A percentile compares a stretch with the other conserved stretches of the same genome.
Evolutionary conservation across 495 filamentous ascomycete species (phyloP).

Genomic region (Bombardia bombarda): DNA sequence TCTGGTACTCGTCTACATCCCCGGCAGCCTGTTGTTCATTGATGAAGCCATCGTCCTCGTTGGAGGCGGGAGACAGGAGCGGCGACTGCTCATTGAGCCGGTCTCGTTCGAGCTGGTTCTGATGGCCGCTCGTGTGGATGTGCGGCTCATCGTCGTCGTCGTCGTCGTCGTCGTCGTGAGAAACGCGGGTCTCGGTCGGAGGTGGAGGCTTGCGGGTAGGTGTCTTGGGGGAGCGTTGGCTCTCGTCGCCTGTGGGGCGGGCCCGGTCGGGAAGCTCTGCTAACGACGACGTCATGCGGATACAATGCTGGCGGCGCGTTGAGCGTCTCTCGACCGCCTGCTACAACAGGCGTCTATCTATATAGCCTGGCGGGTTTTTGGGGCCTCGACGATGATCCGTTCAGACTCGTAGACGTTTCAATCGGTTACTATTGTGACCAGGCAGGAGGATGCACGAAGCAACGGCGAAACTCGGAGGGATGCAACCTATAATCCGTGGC

Average conservation of each 20-base stretch:
- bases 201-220: conserved; percentile 4
- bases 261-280: conserved; percentile 18
- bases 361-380: no score
- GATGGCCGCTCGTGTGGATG: conserved; percentile 7
- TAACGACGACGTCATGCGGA: conserved; percentile 32
- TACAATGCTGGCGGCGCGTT: conserved; percentile 3
- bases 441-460: no score
- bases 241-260: conserved; percentile 18
- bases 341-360: no score
- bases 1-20: conserved; percentile 36
- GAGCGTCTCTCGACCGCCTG: conserved; percentile 5
- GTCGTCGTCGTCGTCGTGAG: conserved; percentile 1
- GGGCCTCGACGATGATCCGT: no score
- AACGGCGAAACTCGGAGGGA: no score
- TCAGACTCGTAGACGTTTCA: no score
- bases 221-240: conserved; percentile 5
- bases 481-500: no score
- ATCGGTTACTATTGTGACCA: no score
- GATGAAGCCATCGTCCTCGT: conserved; percentile 34
- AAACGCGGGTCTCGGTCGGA: not conserved
- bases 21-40: conserved; percentile 24
- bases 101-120: conserved; percentile 11
- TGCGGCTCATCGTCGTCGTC: conserved; percentile 3
- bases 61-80: conserved; percentile 39
- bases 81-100: conserved; percentile 50